These are phyloP conservation scores for Brettanomyces anomalus DNA, from an alignment of 805 yeast genomes.

Conservation along the genomic window DNA sequence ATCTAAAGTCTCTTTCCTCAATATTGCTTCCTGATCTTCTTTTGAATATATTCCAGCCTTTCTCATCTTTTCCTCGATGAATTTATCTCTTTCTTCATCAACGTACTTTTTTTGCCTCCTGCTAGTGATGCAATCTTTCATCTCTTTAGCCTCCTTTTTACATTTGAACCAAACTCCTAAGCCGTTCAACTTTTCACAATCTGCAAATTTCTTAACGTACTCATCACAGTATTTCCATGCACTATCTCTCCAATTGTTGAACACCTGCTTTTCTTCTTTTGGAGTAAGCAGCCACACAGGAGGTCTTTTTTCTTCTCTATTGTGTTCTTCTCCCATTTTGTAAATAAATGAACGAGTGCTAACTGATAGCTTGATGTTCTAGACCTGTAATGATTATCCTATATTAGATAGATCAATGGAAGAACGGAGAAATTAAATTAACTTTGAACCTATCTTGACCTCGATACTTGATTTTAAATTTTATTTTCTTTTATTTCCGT, in stretches of 20 bases:
- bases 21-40: constrained; percentile 4
- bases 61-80: constrained; percentile 48
- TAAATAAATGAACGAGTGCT: too few relatives aligned
- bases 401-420: too few relatives aligned
- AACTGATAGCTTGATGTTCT: too few relatives aligned
- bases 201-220: constrained; percentile 56
- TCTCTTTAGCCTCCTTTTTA: constrained; percentile 43
- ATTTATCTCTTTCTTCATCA: constrained; percentile 59
- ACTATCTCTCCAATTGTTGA: constrained; percentile 58
- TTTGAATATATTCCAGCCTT: constrained; percentile 17
- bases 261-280: constrained; percentile 63
- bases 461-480: not conserved
- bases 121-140: constrained; percentile 53
- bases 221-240: constrained; percentile 63
- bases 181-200: constrained; percentile 57
- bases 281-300: constrained; percentile 77
- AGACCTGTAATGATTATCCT: too few relatives aligned
- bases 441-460: too few relatives aligned
- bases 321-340: not conserved
- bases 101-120: constrained; percentile 56
- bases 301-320: constrained; percentile 24
- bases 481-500: not conserved
- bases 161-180: constrained; percentile 62
- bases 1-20: constrained; percentile 2
- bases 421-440: too few relatives aligned